Percentiles rank a stretch among this genome's conserved stretches.
phyloP scores from a whole-genome alignment of 1,284 basidiomycete species.

The Schizopora paradoxa region DNA sequence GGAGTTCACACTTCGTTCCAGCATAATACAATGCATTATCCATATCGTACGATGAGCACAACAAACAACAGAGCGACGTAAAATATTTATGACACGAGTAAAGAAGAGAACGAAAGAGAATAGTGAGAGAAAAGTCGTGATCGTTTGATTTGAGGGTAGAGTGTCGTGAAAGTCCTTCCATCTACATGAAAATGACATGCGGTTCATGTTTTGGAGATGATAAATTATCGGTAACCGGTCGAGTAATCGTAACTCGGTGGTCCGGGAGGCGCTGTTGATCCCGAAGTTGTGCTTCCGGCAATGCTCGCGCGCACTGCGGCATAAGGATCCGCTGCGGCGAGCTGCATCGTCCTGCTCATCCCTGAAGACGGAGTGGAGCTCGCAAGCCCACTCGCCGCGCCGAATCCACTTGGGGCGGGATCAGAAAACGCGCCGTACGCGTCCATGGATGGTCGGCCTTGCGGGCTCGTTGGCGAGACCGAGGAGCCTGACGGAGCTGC shows the following conservation, averaged over 20 bases:
- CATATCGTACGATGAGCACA: too few relatives aligned
- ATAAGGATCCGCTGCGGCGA: conserved; percentile 78
- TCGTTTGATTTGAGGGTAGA: too few relatives aligned
- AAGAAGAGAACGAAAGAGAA: too few relatives aligned
- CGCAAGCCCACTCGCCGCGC: conserved; percentile 24
- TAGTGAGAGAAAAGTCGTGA: too few relatives aligned
- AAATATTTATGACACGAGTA: too few relatives aligned
- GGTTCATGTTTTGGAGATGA: too few relatives aligned
- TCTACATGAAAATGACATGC: too few relatives aligned
- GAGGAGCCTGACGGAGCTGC: conserved; percentile 31
- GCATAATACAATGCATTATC: too few relatives aligned
- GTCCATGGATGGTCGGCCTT: conserved; percentile 64
- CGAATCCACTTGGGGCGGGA: conserved; percentile 68
- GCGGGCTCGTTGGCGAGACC: conserved; percentile 28
- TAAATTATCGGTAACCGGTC: not conserved
- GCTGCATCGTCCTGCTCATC: conserved; percentile 84
- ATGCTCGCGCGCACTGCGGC: conserved; percentile 63
- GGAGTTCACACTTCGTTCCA: too few relatives aligned
- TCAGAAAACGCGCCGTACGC: conserved; percentile 85
- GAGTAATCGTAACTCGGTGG: not conserved
- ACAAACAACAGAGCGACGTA: too few relatives aligned
- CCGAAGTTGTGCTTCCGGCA: conserved; percentile 22
- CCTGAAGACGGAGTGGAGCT: conserved; percentile 40
- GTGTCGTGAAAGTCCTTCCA: too few relatives aligned
- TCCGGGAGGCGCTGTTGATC: not conserved